These are phyloP conservation scores for Macrolepiota fuliginosa DNA, from an alignment of 768 basidiomycete species.

Conservation along the genomic window DNA sequence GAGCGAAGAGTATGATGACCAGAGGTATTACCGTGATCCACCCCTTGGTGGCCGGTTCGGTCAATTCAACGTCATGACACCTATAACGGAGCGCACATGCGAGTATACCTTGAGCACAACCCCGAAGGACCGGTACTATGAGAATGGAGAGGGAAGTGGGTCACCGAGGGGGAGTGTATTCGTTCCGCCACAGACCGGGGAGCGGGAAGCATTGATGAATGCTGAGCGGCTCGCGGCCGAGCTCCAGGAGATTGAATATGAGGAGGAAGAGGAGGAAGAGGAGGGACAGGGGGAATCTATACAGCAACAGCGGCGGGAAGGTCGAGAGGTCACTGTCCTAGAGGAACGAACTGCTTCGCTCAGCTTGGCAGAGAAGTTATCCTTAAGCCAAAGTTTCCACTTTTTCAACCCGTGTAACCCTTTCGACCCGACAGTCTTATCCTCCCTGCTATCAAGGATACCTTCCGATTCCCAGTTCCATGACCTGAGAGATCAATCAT, in stretches of 20 bases:
- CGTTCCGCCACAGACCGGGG: constrained; percentile 31
- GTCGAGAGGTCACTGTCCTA: constrained; percentile 29
- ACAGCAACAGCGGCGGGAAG: constrained; percentile 17
- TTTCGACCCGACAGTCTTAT: constrained; percentile 64
- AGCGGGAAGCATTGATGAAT: constrained; percentile 47
- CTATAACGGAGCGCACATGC: constrained; percentile 92
- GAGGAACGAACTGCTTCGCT: constrained; percentile 65
- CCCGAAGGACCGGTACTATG: constrained; percentile 32
- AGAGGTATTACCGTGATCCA: constrained; percentile 40
- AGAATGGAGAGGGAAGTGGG: constrained; percentile 23
- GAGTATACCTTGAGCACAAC: constrained; percentile 75
- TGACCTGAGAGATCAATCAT: constrained; percentile 53
- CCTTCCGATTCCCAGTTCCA: constrained; percentile 59
- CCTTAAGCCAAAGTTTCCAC: constrained; percentile 59
- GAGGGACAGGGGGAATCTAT: constrained; percentile 22
- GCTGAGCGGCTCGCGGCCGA: constrained; percentile 56
- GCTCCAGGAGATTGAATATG: constrained; percentile 33
- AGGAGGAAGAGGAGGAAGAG: constrained; percentile 30
- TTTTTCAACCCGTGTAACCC: constrained; percentile 90
- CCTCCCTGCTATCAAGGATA: constrained; percentile 60
- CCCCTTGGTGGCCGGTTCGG: constrained; percentile 78
- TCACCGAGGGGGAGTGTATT: constrained; percentile 23
- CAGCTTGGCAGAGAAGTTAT: constrained; percentile 63
- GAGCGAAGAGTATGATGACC: constrained; percentile 32
- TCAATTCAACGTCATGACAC: constrained; percentile 92